Evolutionary conservation across 345 rosid genomes (phyloP), one percentile per base, ranked within the genome.

Genomic region (Camelina hispida): DNA sequence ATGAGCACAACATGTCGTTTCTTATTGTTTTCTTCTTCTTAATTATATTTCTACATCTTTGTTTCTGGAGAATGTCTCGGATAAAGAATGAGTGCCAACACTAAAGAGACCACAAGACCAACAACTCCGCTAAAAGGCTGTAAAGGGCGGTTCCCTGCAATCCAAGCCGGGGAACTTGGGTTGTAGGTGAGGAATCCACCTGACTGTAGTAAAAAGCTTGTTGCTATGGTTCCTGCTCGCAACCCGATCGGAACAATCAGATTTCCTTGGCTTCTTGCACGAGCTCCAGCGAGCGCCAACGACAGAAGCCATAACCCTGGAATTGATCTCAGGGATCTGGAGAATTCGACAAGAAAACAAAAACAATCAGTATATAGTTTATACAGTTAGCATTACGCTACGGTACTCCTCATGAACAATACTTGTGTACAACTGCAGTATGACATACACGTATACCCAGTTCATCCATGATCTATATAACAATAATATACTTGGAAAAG

Each of bases 261-360:
- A 78, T 83, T 91, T 42, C 97, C 97, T 61, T 78, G 68, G 54
- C 78, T 78, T 72, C 85, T 83, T 72, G 84, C 79, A 34, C 93
- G 93, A 68, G 84, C 55, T 25, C 96, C 93, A 0, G 91, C 78
- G 61, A 91, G 84, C 13, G 86, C 88, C 61, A 94, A 63, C 7
- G 98, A 94, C 17, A 91, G 64, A 57, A 91, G 87, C 93, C 96
- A 91, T 9, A 87, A 74, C 74, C 89, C 96, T 18, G 96, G 97
- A 18, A 94, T 78, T 66, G 90, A 88, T 85, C 73, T 73, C 22
- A 77, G 72, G 60, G 89, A 90, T 85, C 98, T 94, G 81, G 62
- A 47, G 9, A 87, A 79, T 76, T 50, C 4, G 4, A 57, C 23
- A 57, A 15, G 28, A 65, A 47, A 71, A 30, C 38, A 71, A 38